These are phyloP conservation scores for Phytopythium mirpurense DNA, from an alignment of 352 stramenopile species.

Conservation along the genomic window DNA sequence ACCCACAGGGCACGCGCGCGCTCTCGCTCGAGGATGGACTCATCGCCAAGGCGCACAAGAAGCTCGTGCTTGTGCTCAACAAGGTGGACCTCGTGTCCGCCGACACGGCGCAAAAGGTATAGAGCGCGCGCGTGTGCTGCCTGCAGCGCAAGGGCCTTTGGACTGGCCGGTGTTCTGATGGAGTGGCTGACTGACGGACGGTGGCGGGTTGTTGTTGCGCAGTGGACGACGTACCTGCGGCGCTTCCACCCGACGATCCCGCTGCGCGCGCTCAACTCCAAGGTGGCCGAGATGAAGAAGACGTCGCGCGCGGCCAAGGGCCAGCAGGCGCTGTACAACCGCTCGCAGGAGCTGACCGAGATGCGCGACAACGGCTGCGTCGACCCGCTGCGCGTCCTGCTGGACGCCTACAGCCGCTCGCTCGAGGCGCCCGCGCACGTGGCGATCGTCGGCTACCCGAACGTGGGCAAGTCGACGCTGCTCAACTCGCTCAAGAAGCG, in stretches of 20 bases:
- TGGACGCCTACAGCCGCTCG: constrained; percentile 95
- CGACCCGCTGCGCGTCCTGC: constrained; percentile 90
- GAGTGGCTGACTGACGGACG: constrained; percentile 13
- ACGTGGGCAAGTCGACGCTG: constrained; percentile 93
- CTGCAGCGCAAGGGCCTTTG: too few relatives aligned
- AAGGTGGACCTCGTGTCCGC: constrained; percentile 97
- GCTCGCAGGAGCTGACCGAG: constrained; percentile 53
- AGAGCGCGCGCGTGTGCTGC: too few relatives aligned
- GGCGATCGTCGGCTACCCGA: constrained; percentile 98
- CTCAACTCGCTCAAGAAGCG: constrained; percentile 94
- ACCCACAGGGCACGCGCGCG: constrained; percentile 94
- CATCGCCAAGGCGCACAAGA: constrained; percentile 92
- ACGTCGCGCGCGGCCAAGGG: constrained; percentile 69
- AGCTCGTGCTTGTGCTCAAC: constrained; percentile 98
- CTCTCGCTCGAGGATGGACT: constrained; percentile 94
- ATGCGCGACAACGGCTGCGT: constrained; percentile 77
- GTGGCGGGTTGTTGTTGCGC: constrained; percentile 4
- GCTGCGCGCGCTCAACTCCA: constrained; percentile 69
- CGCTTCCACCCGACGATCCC: constrained; percentile 93
- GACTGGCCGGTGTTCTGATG: background rate
- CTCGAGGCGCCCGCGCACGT: constrained; percentile 77
- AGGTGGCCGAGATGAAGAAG: constrained; percentile 91
- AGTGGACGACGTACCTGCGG: constrained; percentile 92
- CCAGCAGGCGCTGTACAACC: constrained; percentile 62
- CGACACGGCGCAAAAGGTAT: constrained; percentile 86